phyloP scores from a whole-genome alignment of 1,139 yeast genomes.

The Candida tropicalis region DNA sequence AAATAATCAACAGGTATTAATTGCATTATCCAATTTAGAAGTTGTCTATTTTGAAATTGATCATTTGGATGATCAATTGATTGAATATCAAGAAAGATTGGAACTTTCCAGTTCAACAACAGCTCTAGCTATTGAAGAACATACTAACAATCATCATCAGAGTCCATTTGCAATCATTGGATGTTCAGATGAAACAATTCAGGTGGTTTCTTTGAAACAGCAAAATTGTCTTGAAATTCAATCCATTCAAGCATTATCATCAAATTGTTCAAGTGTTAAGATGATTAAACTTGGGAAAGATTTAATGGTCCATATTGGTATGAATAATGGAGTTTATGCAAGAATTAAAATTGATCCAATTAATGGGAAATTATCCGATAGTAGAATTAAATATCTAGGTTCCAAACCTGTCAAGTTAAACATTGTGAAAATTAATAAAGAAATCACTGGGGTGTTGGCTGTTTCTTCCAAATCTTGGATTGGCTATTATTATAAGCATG shows the following conservation, averaged over 20 bases:
- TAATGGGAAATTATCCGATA: constrained; percentile 67
- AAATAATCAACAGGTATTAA: constrained; percentile 66
- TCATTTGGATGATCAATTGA: constrained; percentile 57
- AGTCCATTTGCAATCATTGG: constrained; percentile 70
- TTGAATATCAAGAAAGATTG: constrained; percentile 67
- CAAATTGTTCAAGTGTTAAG: constrained; percentile 55
- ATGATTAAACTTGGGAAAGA: constrained; percentile 25
- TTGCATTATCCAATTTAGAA: constrained; percentile 74
- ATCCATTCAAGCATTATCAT: constrained; percentile 68
- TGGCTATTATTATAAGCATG: constrained; percentile 24
- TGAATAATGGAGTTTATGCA: constrained; percentile 80
- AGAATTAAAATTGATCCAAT: constrained; percentile 57
- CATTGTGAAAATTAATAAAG: constrained; percentile 25
- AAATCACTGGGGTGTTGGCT: constrained; percentile 36
- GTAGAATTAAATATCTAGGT: constrained; percentile 77
- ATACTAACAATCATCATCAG: constrained; percentile 33
- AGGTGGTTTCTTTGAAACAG: constrained; percentile 66
- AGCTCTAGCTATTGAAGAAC: constrained; percentile 23
- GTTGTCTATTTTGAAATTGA: constrained; percentile 84
- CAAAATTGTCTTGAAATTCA: constrained; percentile 64
- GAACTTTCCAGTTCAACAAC: constrained; percentile 57
- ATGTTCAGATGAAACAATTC: constrained; percentile 68
- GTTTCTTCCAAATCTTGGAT: constrained; percentile 48
- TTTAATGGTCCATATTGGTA: constrained; percentile 66
- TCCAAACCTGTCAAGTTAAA: constrained; percentile 60